phyloP scores from a whole-genome alignment of 768 basidiomycete species.

The Austroboletus eburneus region DNA sequence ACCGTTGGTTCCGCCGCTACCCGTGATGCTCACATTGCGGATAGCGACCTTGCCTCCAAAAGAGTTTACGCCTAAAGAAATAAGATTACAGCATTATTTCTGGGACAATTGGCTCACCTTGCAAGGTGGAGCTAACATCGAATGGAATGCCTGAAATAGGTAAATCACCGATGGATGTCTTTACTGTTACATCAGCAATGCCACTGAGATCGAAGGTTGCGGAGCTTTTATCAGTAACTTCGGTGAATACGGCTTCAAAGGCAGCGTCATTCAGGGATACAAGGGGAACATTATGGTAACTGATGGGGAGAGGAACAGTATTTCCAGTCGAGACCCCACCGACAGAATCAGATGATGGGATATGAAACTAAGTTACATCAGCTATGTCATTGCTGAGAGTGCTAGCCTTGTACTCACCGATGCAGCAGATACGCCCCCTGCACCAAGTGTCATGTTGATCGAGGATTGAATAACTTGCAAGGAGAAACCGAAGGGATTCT shows the following conservation, averaged over 20 bases:
- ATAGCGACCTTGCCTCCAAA: constrained; percentile 53
- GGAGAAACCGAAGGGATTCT: constrained; percentile 75
- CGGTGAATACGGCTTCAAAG: constrained; percentile 55
- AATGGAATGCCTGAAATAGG: constrained; percentile 63
- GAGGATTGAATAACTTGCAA: constrained; percentile 57
- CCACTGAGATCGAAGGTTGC: constrained; percentile 52
- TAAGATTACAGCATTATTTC: too few relatives aligned
- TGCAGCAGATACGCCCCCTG: constrained; percentile 48
- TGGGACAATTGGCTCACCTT: constrained; percentile 34
- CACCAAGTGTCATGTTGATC: constrained; percentile 50
- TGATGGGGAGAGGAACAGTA: constrained; percentile 52
- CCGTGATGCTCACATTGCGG: constrained; percentile 54
- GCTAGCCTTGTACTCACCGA: constrained; percentile 37
- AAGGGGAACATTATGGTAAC: constrained; percentile 54
- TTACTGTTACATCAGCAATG: constrained; percentile 52
- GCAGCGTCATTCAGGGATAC: constrained; percentile 50
- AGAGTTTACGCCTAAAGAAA: constrained; percentile 57
- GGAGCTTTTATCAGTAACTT: constrained; percentile 46
- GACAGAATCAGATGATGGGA: constrained; percentile 45
- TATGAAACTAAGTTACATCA: constrained; percentile 38
- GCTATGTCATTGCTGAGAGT: background rate
- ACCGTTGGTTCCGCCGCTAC: constrained; percentile 63
- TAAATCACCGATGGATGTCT: constrained; percentile 61
- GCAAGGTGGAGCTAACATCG: constrained; percentile 51
- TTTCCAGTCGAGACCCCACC: constrained; percentile 72